Conservation (phyloP, 805 yeast species). For the Martiniozyma abietophila region DNA sequence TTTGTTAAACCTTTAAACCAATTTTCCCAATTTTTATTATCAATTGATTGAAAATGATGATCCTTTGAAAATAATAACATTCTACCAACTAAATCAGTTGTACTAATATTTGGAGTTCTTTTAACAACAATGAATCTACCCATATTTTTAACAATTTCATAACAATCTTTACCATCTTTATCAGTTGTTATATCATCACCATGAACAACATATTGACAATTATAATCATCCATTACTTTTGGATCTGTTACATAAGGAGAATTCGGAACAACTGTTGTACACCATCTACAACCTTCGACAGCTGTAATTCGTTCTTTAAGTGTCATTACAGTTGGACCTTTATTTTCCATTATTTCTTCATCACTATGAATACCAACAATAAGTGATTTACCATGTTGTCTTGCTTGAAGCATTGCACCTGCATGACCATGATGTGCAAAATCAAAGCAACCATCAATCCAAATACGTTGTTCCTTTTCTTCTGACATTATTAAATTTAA, state of each 20-base stretch:
- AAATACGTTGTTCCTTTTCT: conserved; percentile 40
- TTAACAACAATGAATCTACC: conserved; percentile 89
- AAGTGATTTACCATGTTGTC: conserved; percentile 67
- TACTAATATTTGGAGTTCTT: conserved; percentile 87
- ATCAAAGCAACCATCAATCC: conserved; percentile 98
- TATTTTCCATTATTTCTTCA: conserved; percentile 70
- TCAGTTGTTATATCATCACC: conserved; percentile 98
- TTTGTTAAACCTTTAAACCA: conserved; percentile 4
- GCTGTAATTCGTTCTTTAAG: conserved; percentile 74
- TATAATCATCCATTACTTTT: conserved; percentile 58
- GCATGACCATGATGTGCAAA: conserved; percentile 98
- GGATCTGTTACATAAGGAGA: conserved; percentile 97
- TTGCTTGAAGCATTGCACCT: conserved; percentile 91
- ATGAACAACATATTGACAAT: conserved; percentile 89
- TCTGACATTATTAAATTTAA: too few species aligned
- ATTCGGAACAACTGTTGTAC: conserved; percentile 52
- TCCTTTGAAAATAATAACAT: conserved; percentile 55
- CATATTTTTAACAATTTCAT: conserved; percentile 68
- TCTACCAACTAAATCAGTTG: conserved; percentile 90
- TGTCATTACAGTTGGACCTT: conserved; percentile 92
- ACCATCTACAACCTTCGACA: conserved; percentile 88
- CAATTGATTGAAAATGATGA: conserved; percentile 42
- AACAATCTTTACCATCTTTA: conserved; percentile 91
- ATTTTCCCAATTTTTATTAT: conserved; percentile 17
- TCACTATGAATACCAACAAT: conserved; percentile 90